These are phyloP conservation scores for Fimicolochytrium jonesii DNA, from an alignment of 192 early-diverging fungal species.

Conservation along the genomic window DNA sequence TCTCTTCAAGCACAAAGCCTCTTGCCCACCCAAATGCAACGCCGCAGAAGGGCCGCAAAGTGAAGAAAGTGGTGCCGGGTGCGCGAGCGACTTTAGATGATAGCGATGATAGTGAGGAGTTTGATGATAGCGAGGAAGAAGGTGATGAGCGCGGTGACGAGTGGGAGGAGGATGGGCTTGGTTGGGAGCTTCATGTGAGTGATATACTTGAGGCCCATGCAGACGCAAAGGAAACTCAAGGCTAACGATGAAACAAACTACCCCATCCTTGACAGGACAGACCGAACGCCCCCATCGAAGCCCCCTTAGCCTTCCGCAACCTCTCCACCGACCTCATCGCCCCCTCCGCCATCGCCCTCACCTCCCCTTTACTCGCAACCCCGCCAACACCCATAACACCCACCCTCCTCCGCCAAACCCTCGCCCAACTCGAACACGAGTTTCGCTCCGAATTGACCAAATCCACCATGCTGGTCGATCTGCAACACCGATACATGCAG, in stretches of 20 bases:
- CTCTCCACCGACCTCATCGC: neutral
- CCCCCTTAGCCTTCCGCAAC: neutral
- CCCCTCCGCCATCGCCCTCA: neutral
- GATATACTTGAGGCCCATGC: too few species aligned
- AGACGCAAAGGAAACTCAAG: too few species aligned
- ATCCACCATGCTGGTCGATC: conserved; percentile 15
- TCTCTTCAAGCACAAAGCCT: too few species aligned
- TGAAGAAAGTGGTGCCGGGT: neutral
- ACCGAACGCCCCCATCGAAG: neutral
- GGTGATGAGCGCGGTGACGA: too few species aligned
- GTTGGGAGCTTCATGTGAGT: too few species aligned
- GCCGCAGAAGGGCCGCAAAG: neutral
- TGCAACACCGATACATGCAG: conserved; percentile 9
- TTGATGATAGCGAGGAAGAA: neutral
- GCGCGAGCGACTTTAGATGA: neutral
- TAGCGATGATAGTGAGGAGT: neutral
- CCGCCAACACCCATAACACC: neutral
- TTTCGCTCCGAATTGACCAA: neutral
- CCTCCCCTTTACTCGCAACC: neutral
- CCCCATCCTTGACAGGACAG: neutral
- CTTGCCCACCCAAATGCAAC: neutral
- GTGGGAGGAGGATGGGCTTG: neutral
- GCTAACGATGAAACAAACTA: too few species aligned
- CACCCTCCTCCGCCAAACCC: neutral
- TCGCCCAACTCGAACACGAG: conserved; percentile 1